phyloP scores from a whole-genome alignment of 176 grass and related monocot genomes.

The Bolboschoenus planiculmis region DNA sequence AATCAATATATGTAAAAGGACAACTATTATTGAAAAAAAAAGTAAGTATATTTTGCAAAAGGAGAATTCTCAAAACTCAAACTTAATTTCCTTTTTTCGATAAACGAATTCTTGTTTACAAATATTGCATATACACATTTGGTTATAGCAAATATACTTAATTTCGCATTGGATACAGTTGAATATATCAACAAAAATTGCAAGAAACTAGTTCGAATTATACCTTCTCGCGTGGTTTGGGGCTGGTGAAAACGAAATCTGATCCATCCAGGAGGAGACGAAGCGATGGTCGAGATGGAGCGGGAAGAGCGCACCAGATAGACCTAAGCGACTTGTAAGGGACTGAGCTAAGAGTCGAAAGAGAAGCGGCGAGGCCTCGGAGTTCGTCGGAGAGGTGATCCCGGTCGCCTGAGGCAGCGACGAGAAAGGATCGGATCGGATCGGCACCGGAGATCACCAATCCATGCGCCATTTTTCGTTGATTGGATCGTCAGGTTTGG shows the following conservation, averaged over 20 bases:
- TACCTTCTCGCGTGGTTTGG: slow-evolving; percentile 81
- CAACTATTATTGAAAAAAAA: neutral
- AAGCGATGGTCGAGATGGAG: slow-evolving; percentile 47
- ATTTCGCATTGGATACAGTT: neutral
- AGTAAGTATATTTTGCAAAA: neutral
- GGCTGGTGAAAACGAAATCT: slow-evolving; percentile 51
- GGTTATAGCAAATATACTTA: neutral
- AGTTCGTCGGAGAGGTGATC: slow-evolving; percentile 31
- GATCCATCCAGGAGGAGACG: slow-evolving; percentile 37
- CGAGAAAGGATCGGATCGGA: slow-evolving; percentile 57
- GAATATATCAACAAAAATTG: neutral
- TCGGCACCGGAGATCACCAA: slow-evolving; percentile 46
- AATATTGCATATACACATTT: neutral
- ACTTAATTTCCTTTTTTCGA: neutral
- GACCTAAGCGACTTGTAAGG: slow-evolving; percentile 40
- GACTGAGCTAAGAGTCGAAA: slow-evolving; percentile 30
- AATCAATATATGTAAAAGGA: neutral
- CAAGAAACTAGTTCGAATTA: neutral
- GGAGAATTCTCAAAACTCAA: neutral
- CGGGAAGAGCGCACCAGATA: slow-evolving; percentile 54
- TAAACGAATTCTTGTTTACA: neutral
- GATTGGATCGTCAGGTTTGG: neutral
- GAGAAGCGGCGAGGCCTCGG: slow-evolving; percentile 31
- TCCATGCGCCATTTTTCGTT: slow-evolving; percentile 25
- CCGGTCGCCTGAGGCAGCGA: neutral